These are phyloP conservation scores for Xylaria digitata DNA, from an alignment of 2,329 filamentous ascomycete genomes.

Conservation along the genomic window DNA sequence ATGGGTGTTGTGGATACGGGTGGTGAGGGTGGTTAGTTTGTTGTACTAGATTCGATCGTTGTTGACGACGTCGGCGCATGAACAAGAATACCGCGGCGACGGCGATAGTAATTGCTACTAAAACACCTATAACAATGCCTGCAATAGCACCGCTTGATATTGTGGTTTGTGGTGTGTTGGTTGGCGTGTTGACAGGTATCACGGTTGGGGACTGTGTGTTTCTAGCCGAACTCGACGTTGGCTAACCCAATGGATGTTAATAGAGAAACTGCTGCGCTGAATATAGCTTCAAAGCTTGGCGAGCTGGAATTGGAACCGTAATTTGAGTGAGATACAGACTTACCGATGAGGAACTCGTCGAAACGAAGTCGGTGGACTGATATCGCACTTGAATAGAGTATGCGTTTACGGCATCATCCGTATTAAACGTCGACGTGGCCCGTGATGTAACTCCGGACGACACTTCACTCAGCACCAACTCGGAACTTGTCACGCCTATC, in stretches of 20 bases:
- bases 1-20: not conserved
- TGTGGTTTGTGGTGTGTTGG: not conserved
- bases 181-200: too few relatives aligned
- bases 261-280: too few relatives aligned
- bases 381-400: constrained; percentile 27
- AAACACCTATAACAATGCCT: not conserved
- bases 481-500: not conserved
- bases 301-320: not conserved
- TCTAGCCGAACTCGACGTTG: not conserved
- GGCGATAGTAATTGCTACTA: not conserved
- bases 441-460: constrained; percentile 1
- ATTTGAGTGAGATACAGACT: not conserved
- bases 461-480: constrained; percentile 7
- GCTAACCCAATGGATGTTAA: too few relatives aligned
- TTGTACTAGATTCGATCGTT: not conserved
- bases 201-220: not conserved
- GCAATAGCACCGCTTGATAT: not conserved
- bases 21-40: not conserved
- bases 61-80: not conserved
- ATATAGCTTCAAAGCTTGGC: not conserved
- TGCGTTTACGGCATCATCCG: constrained; percentile 2
- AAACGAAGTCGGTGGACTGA: constrained; percentile 22
- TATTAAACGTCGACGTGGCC: not conserved
- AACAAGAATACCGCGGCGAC: not conserved
- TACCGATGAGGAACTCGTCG: constrained; percentile 2